Conservation (phyloP, 768 basidiomycete species). For the Russula brevipes region DNA sequence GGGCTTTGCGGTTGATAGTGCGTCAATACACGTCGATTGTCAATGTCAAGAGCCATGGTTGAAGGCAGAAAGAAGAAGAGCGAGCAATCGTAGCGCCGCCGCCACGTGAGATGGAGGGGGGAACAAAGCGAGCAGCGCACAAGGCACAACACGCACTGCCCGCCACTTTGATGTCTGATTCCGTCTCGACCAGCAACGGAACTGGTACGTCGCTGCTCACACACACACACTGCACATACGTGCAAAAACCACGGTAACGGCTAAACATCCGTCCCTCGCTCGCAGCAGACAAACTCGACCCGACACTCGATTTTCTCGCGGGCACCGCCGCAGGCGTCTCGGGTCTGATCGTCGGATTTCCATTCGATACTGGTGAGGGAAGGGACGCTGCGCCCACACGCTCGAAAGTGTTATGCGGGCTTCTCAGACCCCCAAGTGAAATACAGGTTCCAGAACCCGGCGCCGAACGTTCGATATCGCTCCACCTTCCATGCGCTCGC, state of each 20-base stretch:
- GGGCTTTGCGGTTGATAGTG: no score
- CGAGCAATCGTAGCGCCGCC: no score
- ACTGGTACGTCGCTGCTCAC: neutral
- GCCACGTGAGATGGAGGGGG: no score
- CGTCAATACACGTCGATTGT: no score
- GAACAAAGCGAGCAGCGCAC: no score
- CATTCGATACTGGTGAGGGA: slow-evolving; percentile 33
- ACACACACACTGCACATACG: no score
- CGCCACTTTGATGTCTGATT: slow-evolving; percentile 3
- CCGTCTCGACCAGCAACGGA: neutral
- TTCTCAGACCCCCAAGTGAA: slow-evolving; percentile 48
- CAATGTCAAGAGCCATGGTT: no score
- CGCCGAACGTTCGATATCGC: slow-evolving; percentile 49
- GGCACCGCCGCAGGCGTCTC: slow-evolving; percentile 60
- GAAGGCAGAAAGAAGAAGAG: no score
- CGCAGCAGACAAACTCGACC: slow-evolving; percentile 40
- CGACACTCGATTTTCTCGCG: slow-evolving; percentile 71
- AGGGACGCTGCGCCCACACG: no score
- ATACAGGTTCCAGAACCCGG: slow-evolving; percentile 70
- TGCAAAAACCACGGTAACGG: no score
- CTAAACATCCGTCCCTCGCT: no score
- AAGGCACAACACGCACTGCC: no score
- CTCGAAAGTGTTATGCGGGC: neutral
- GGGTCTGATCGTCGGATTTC: slow-evolving; percentile 32
- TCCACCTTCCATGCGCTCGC: slow-evolving; percentile 60